Evolutionary conservation across 1,284 basidiomycete genomes (phyloP), one percentile per base, ranked within the genome.

Genomic region (Rhodotorula sp.): DNA sequence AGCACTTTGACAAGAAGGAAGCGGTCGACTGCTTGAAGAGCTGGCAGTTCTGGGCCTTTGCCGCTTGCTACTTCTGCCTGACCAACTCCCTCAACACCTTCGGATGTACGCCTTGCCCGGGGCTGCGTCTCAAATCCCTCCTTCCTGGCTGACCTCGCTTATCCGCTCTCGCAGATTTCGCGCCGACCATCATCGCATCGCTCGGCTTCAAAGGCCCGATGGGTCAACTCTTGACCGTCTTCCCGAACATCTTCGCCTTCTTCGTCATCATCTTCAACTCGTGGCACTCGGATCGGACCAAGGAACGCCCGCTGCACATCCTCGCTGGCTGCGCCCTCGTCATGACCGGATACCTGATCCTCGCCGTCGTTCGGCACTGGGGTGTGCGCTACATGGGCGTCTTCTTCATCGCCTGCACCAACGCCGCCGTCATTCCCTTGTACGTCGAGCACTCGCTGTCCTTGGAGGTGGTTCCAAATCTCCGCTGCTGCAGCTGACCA

Each of bases 41-140:
- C 10, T 78, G 76, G 77, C 66, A 79, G 43, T 80, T 80, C 71
- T 80, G 76, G 75, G 64, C 66, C 3, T 80, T 80, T 64, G 78
- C 78, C 8, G 46, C 31, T 3, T 46, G 57, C 65, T 70, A 74
- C 58, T 68, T 64, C 52, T 62, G 57, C 46, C 31, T 64, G n/a
- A 56, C 66, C 7, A 64, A 61, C 46, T 67, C 65, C 18, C 64
- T 72, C 60, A 72, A 68, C 43, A 48, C 64, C 6, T 65, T 65
- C 34, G 64, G 64, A 26, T 67, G 68, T 69, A 39, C 26, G 58
- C 23, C n/a, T 60, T 23, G 10, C 39, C 12, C n/a, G 54, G 5
- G 54, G n/a, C 16, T 31, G 7, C 34, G n/a, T 18, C 5, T 21
- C 49, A n/a, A 51, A 3, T 20, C 18, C 10, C 2, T 10, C 10